Evolutionary conservation across 163 green algal genomes (phyloP).

Genomic region (Trebouxia gelatinosa): DNA sequence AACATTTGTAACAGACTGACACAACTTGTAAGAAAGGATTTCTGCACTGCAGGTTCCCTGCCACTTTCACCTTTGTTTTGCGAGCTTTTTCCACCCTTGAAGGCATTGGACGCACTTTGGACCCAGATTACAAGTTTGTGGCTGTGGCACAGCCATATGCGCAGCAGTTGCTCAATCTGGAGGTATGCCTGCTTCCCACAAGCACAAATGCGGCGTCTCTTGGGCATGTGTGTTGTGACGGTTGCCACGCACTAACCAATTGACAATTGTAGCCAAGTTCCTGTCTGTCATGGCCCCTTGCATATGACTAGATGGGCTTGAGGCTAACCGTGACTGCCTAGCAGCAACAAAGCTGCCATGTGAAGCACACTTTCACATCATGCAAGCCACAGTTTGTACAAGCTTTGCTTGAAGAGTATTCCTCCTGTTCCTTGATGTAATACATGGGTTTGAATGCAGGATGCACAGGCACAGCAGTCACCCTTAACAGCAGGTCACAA

Average conservation of each 20-base stretch:
- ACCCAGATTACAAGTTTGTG: constrained; percentile 58
- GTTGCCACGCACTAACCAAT: not conserved
- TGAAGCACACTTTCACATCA: too few relatives aligned
- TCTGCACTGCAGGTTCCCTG: constrained; percentile 49
- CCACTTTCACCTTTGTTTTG: constrained; percentile 94
- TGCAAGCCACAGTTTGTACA: too few relatives aligned
- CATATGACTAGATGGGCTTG: too few relatives aligned
- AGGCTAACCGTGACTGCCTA: too few relatives aligned
- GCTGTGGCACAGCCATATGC: constrained; percentile 58
- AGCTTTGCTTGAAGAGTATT: not conserved
- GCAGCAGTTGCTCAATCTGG: constrained; percentile 71
- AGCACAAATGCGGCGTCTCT: too few relatives aligned
- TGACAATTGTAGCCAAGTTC: too few relatives aligned
- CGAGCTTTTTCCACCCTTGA: constrained; percentile 93
- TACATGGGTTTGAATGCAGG: constrained; percentile 1
- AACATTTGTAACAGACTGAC: not conserved
- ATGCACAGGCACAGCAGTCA: constrained; percentile 30
- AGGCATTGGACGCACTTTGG: constrained; percentile 79
- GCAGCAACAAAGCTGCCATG: too few relatives aligned
- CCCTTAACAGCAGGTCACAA: too few relatives aligned
- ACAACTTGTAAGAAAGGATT: not conserved
- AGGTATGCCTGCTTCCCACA: constrained; percentile 38
- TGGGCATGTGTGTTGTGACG: too few relatives aligned
- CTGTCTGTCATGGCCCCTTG: too few relatives aligned
- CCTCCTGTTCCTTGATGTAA: not conserved